Evolutionary conservation across 2,329 filamentous ascomycete genomes (phyloP).

Genomic region (Plectosphaerella cucumerina): DNA sequence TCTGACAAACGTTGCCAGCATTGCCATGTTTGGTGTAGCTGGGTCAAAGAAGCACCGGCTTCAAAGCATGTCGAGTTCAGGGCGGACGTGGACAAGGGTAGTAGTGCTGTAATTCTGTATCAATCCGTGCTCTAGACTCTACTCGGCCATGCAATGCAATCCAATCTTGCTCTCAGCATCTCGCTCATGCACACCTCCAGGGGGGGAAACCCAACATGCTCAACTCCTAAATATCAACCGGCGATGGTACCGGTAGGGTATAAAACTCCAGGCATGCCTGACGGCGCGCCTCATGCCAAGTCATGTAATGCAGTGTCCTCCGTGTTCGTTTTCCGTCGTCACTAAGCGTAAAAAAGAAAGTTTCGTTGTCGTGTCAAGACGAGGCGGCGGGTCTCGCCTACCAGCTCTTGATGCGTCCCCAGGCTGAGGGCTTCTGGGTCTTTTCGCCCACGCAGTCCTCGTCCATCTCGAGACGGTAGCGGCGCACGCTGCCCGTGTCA

Average conservation of each 20-base stretch:
- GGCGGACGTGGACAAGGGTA: too few relatives aligned
- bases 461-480: conserved; percentile 55
- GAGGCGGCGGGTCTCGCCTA: neutral
- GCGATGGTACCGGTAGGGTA: neutral
- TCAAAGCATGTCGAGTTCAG: too few relatives aligned
- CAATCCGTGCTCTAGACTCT: too few relatives aligned
- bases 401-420: conserved; percentile 3
- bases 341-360: neutral
- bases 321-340: neutral
- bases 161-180: too few relatives aligned
- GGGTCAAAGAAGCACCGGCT: too few relatives aligned
- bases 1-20: too few relatives aligned
- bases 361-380: neutral
- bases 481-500: conserved; percentile 58
- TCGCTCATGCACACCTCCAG: too few relatives aligned
- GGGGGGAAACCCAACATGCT: neutral
- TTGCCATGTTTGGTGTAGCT: too few relatives aligned
- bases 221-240: neutral
- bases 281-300: neutral
- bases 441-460: neutral
- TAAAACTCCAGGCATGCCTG: conserved; percentile 1
- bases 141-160: too few relatives aligned
- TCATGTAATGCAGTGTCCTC: neutral
- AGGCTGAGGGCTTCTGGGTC: neutral
- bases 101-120: too few relatives aligned